phyloP scores from a whole-genome alignment of 2,329 filamentous ascomycete genomes.

The Neonectria hederae region DNA sequence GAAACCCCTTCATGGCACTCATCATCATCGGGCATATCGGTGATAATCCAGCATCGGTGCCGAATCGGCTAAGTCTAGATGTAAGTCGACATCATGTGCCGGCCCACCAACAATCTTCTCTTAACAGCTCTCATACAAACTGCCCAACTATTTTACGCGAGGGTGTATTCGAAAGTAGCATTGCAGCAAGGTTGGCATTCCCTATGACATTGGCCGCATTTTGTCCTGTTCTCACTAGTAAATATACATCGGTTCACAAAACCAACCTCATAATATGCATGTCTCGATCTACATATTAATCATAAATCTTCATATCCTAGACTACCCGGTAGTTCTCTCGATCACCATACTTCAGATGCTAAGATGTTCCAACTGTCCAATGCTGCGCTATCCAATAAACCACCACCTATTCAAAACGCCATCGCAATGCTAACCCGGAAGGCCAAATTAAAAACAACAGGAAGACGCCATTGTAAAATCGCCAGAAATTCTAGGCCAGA shows the following conservation, averaged over 20 bases:
- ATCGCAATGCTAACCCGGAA: not conserved
- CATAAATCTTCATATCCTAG: not conserved
- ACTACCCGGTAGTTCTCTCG: not conserved
- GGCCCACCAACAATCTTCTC: no score
- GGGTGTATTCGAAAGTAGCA: not conserved
- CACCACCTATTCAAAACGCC: not conserved
- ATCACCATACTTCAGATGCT: not conserved
- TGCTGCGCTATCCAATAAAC: not conserved
- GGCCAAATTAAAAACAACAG: not conserved
- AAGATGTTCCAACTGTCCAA: not conserved
- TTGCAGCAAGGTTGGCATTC: not conserved
- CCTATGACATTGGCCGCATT: not conserved
- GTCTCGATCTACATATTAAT: not conserved
- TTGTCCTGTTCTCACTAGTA: no score
- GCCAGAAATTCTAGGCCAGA: slow-evolving; percentile 19
- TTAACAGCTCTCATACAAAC: not conserved
- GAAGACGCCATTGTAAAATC: not conserved
- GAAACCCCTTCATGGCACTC: not conserved
- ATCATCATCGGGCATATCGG: slow-evolving; percentile 29
- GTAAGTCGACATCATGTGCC: no score
- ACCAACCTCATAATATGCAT: not conserved
- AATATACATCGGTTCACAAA: not conserved
- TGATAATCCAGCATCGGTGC: slow-evolving; percentile 30
- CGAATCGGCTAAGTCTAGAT: slow-evolving; percentile 33
- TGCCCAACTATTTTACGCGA: not conserved